These are phyloP conservation scores for Podaxis sp. DNA, from an alignment of 768 basidiomycete genomes.

Conservation along the genomic window DNA sequence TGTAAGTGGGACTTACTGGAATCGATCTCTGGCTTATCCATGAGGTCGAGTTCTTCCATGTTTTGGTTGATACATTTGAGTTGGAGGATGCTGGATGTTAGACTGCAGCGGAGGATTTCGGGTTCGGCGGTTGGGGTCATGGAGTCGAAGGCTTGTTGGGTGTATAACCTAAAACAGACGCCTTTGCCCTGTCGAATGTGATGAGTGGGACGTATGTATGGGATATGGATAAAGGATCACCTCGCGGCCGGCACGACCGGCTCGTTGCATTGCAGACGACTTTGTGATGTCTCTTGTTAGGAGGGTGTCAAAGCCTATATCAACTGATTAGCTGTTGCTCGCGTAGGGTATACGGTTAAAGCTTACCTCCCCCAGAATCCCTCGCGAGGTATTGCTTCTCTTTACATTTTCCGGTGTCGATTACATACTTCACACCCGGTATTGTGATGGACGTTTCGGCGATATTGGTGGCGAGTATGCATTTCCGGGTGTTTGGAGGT, in stretches of 20 bases:
- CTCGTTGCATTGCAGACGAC: constrained; percentile 89
- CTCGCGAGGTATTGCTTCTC: constrained; percentile 83
- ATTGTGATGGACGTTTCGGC: constrained; percentile 98
- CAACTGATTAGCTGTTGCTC: background rate
- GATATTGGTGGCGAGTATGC: constrained; percentile 95
- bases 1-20: constrained; percentile 48
- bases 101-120: constrained; percentile 85
- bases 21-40: constrained; percentile 80
- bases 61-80: constrained; percentile 82
- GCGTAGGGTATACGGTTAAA: background rate
- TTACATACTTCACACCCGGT: constrained; percentile 91
- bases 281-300: constrained; percentile 79
- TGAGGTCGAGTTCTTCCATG: constrained; percentile 76
- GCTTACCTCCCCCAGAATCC: constrained; percentile 61
- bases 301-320: constrained; percentile 81
- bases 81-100: constrained; percentile 80
- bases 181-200: constrained; percentile 58
- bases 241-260: constrained; percentile 95
- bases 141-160: constrained; percentile 68
- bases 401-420: constrained; percentile 95
- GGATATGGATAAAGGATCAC: constrained; percentile 29
- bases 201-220: background rate
- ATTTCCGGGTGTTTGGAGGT: constrained; percentile 71
- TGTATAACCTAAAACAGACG: constrained; percentile 89
- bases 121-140: constrained; percentile 72